Conservation (phyloP, 2,329 filamentous ascomycete species). For the Colletotrichum sp. region DNA sequence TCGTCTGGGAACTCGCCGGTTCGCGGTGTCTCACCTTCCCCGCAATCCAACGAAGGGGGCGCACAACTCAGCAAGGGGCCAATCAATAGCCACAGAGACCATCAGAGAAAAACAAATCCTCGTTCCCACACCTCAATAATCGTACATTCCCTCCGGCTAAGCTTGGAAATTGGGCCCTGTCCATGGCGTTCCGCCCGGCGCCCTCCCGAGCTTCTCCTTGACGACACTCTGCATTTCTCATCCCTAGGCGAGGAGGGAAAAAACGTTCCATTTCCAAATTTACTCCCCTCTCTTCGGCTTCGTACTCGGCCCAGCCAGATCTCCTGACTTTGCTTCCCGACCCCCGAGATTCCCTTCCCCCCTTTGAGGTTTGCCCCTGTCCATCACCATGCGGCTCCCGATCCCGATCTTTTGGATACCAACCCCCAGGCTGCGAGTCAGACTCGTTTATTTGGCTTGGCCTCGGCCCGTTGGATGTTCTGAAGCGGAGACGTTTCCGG, state of each 20-base stretch:
- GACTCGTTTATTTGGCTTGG: background rate
- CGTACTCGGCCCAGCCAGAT: background rate
- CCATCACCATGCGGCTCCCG: slow-evolving; percentile 4
- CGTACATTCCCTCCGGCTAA: background rate
- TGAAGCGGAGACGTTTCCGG: background rate
- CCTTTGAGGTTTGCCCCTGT: slow-evolving; percentile 3
- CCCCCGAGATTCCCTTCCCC: background rate
- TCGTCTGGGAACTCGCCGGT: background rate
- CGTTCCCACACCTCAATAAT: background rate
- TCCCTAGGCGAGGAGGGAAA: background rate
- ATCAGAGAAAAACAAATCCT: background rate
- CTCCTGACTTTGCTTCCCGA: background rate
- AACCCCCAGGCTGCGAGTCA: background rate
- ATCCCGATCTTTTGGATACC: background rate
- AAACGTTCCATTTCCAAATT: background rate
- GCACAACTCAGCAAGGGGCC: slow-evolving; percentile 4
- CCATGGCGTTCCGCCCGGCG: background rate
- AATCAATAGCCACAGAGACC: background rate
- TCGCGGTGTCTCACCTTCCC: slow-evolving; percentile 15
- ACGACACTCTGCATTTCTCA: background rate
- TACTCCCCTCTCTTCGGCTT: background rate
- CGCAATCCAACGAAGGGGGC: slow-evolving; percentile 18
- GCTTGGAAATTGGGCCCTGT: slow-evolving; percentile 1
- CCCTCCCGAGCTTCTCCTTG: slow-evolving; percentile 1
- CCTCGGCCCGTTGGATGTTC: background rate